phyloP scores from a whole-genome alignment of 345 rosid genomes.

The Camelina sativa region DNA sequence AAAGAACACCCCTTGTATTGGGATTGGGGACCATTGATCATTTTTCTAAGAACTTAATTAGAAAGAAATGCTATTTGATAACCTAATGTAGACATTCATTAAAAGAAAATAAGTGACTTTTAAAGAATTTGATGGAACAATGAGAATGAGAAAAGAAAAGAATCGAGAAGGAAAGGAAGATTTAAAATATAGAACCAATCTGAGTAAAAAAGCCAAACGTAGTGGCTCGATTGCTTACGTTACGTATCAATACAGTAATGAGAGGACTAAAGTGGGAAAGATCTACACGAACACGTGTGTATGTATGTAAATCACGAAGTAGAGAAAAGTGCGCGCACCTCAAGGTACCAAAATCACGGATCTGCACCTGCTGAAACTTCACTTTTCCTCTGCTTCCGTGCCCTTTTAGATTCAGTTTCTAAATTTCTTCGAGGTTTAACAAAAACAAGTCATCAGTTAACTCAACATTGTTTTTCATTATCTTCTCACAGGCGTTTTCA shows the following conservation, averaged over 20 bases:
- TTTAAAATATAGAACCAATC: neutral
- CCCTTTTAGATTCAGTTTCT: neutral
- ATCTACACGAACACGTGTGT: constrained; percentile 29
- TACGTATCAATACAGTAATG: constrained; percentile 3
- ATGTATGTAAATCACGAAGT: neutral
- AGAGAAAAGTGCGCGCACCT: constrained; percentile 10
- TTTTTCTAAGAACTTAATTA: no score
- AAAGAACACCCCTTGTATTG: no score
- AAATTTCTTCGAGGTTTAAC: neutral
- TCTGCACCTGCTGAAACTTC: constrained; percentile 32
- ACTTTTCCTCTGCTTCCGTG: constrained; percentile 24
- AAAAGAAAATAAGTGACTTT: neutral
- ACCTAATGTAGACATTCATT: neutral
- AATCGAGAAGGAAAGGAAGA: constrained; percentile 2
- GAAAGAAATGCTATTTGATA: no score
- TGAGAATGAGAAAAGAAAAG: neutral
- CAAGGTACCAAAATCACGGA: constrained; percentile 39
- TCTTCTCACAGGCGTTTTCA: constrained; percentile 4
- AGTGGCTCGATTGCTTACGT: constrained; percentile 12
- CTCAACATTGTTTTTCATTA: constrained; percentile 1
- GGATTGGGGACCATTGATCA: no score
- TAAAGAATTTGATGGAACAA: neutral
- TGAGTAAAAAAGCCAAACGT: constrained; percentile 32
- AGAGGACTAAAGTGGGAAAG: neutral
- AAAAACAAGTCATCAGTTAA: neutral